A percentile compares a stretch with the other conserved stretches of the same genome.
phyloP scores from a whole-genome alignment of 2,329 filamentous ascomycete species.

The Sclerotinia minor region DNA sequence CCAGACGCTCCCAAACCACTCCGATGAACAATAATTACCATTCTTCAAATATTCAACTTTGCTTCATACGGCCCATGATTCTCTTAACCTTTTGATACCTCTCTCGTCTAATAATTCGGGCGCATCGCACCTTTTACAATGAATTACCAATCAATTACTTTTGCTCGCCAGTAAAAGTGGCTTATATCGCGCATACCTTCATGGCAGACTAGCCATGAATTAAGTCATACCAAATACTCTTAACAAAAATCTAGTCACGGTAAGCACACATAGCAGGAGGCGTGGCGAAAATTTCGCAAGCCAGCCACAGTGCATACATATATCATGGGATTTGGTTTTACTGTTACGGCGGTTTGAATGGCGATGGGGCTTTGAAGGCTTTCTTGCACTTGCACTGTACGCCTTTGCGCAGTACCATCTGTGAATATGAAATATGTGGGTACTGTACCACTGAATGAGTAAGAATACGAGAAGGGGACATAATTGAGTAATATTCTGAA shows the following conservation, averaged over 20 bases:
- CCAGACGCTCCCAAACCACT: background rate
- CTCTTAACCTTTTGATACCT: background rate
- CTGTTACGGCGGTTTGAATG: background rate
- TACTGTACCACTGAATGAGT: constrained; percentile 4
- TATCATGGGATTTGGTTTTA: constrained; percentile 15
- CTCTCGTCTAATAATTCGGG: background rate
- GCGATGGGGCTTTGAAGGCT: background rate
- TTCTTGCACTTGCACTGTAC: background rate
- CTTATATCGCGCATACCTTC: background rate
- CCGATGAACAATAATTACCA: background rate
- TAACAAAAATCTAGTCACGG: background rate
- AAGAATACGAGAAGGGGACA: background rate
- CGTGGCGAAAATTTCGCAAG: background rate
- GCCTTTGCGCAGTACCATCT: background rate
- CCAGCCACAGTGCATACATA: background rate
- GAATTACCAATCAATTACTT: background rate
- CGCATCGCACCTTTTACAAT: background rate
- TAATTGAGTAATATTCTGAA: constrained; percentile 9
- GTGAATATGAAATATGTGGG: background rate
- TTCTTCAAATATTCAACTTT: background rate
- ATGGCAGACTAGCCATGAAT: background rate
- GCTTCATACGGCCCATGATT: background rate
- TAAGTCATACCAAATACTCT: background rate
- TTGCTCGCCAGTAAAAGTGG: background rate
- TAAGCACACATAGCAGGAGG: background rate